Base-by-base conservation (phyloP, 2,329 filamentous ascomycete genomes). In the Apiospora koreana region DNA sequence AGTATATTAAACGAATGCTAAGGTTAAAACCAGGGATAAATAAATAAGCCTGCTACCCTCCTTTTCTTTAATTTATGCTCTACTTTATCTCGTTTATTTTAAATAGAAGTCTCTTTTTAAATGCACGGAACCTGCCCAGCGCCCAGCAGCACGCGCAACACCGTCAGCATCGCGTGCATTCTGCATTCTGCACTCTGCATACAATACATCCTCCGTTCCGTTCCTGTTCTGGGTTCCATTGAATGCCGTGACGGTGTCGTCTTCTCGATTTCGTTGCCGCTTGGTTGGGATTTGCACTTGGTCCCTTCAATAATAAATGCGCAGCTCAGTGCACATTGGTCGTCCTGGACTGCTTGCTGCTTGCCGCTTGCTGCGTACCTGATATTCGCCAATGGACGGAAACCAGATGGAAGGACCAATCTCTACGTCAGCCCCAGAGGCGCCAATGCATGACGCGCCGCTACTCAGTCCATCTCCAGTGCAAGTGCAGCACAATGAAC, bases 21-120 rank as follows among this genome's bases (percentile, higher is more conserved):
- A 62, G 54, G 54, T 62, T 62, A 62, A 62, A 62, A 38, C 54
- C 54, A 62, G 31, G 54, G 54, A 62, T 62, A 62, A 62, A 62
- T 62, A 62, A 62, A 38, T 62, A 62, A 31, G 31, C 28, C 31
- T 8, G 54, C 28, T 31, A 62, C 54, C 31, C 54, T 38, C 54
- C 54, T 62, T 62, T 54, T 62, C 18, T 38, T 62, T 62, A 62
- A 62, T 62, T 62, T 38, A 62, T 62, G 54, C 54, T 62, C 31
- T 62, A 23, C 54, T 62, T 62, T 62, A 62, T 35, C 31, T 62
- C 31, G n/a, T 62, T 62, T 62, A 38, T 62, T 62, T 38, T 58
- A 38, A 62, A 62, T 23, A n/a, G n/a, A 62, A 62, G 31, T 38
- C 31, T n/a, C 54, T 38, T 38, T 38, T 62, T 14, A 62, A 35